Base-by-base conservation (phyloP, 2,329 filamentous ascomycete species). In the Grosmannia clavigera region DNA sequence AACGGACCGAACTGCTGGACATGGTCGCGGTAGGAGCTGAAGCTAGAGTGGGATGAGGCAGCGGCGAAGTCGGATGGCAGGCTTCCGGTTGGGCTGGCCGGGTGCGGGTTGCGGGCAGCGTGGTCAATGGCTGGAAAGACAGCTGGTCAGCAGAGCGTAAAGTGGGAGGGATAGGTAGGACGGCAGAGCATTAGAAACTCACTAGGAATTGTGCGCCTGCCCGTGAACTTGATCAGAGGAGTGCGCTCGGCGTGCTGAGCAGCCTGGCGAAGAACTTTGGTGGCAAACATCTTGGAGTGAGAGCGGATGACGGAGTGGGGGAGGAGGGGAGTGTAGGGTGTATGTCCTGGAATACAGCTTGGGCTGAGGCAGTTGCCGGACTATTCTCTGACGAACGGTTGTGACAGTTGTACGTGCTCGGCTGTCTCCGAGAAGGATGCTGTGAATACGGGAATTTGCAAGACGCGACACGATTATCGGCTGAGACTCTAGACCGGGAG, bases 1-100 rank as follows among this genome's bases (percentile, higher is more conserved):
- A 92, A 81, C 19, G 88, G 88, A 40, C 88, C 88, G 70, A 90
- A 87, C 74, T 90, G 87, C 73, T 88, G 86, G 62, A 85, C 87
- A 71, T 86, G 84, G 73, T 88, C 82, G 70, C 88, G 86, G 79
- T 92, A 92, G 68, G 81, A 80, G 71, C 85, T 87, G 77, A 92
- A 92, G 62, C 81, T 83, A 65, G 79, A 73, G 74, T 82, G 79
- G 40, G 75, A 73, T 65, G 77, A 73, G 57, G 67, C 68, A 66
- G 67, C 69, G 64, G 71, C 68, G 67, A 81, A 82, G 68, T 71
- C 72, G 60, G 75, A 67, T 51, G 87, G 88, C 29, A 91, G 84
- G 40, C 77, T 74, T 68, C 82, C 76, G 43, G 78, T 79, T 53
- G 87, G 86, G 33, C 86, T 85, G 62, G 85, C 86, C 48, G 88